Evolutionary conservation across 805 yeast genomes (phyloP).

Genomic region (Candida tammaniensis): DNA sequence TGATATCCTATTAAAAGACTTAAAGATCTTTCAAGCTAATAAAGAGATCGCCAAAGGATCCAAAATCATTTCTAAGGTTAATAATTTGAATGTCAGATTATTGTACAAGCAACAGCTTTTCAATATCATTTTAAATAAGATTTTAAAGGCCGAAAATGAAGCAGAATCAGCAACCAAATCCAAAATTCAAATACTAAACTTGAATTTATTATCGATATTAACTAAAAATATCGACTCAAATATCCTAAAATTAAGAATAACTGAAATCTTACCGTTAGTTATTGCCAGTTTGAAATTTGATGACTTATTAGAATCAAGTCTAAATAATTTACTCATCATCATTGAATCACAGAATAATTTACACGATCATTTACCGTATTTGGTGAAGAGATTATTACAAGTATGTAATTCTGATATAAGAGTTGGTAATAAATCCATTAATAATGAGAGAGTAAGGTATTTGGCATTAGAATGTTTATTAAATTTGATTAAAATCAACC

Average conservation of each 20-base stretch:
- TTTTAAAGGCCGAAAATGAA: slow-evolving; percentile 34
- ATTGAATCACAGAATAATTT: slow-evolving; percentile 54
- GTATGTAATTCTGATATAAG: slow-evolving; percentile 21
- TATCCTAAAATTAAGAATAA: slow-evolving; percentile 63
- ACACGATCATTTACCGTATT: slow-evolving; percentile 50
- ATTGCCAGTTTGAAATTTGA: slow-evolving; percentile 58
- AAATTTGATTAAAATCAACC: slow-evolving; percentile 37
- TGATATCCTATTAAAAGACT: slow-evolving; percentile 65
- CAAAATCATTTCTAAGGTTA: slow-evolving; percentile 41
- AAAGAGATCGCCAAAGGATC: slow-evolving; percentile 34
- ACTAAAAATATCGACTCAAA: slow-evolving; percentile 65
- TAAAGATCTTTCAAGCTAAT: slow-evolving; percentile 44
- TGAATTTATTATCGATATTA: slow-evolving; percentile 66
- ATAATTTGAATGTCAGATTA: slow-evolving; percentile 57
- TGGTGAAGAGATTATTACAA: slow-evolving; percentile 54
- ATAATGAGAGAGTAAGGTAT: slow-evolving; percentile 51
- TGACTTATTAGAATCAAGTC: slow-evolving; percentile 56
- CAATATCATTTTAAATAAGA: slow-evolving; percentile 51
- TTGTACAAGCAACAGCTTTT: slow-evolving; percentile 83
- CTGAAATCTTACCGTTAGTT: slow-evolving; percentile 66
- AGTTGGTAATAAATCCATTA: slow-evolving; percentile 19
- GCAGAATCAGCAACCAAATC: slow-evolving; percentile 4
- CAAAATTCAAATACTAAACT: slow-evolving; percentile 45
- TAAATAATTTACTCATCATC: slow-evolving; percentile 54
- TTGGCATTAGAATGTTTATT: slow-evolving; percentile 56